These are phyloP conservation scores for Nepenthes gracilis DNA, from an alignment of 148 eudicot genomes.

Conservation along the genomic window DNA sequence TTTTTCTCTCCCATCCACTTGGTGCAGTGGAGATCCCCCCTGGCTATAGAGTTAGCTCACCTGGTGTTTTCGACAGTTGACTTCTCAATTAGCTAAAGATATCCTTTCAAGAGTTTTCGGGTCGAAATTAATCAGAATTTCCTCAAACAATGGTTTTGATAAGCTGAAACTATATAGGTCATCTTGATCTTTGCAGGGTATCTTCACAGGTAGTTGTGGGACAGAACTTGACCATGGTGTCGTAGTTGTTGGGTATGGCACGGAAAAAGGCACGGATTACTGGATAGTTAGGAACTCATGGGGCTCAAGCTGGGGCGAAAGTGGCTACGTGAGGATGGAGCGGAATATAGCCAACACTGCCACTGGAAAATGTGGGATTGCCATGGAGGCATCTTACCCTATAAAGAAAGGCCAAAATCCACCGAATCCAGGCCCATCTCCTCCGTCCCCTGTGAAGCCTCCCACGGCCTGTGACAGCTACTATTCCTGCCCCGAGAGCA, in stretches of 20 bases:
- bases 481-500: slow-evolving; percentile 39
- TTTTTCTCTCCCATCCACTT: no score
- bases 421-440: slow-evolving; percentile 94
- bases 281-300: slow-evolving; percentile 86
- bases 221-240: slow-evolving; percentile 66
- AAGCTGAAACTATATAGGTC: no score
- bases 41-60: no score
- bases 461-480: slow-evolving; percentile 51
- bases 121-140: no score
- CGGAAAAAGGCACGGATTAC: slow-evolving; percentile 49
- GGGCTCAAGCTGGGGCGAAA: slow-evolving; percentile 68
- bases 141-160: no score
- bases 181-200: slow-evolving; percentile 28
- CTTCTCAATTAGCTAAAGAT: no score
- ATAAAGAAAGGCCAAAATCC: slow-evolving; percentile 55
- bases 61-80: no score
- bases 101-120: no score
- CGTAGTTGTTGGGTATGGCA: slow-evolving; percentile 58
- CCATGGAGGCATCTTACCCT: slow-evolving; percentile 64
- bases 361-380: slow-evolving; percentile 63
- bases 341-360: slow-evolving; percentile 18
- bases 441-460: slow-evolving; percentile 61
- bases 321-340: slow-evolving; percentile 58
- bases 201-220: slow-evolving; percentile 66
- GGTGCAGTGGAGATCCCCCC: no score